Evolutionary conservation across 1,284 basidiomycete species (phyloP).

Genomic region (Cystobasidium sp.): DNA sequence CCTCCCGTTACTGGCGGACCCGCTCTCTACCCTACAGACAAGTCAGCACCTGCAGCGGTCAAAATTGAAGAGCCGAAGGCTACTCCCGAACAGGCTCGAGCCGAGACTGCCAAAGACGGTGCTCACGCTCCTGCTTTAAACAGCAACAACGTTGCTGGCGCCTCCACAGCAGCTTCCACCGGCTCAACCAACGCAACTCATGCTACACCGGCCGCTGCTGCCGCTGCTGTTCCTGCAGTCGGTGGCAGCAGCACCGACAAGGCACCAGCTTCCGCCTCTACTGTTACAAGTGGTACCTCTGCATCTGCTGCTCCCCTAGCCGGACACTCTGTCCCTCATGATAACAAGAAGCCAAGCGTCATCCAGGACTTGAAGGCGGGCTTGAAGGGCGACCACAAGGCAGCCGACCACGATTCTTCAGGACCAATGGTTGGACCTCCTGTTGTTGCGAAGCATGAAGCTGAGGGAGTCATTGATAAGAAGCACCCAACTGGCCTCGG

Average conservation of each 20-base stretch:
- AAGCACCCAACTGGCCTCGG: constrained; percentile 3
- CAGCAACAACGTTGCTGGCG: not conserved
- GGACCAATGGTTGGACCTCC: constrained; percentile 4
- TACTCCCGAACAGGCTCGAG: not conserved
- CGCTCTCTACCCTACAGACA: constrained; percentile 14
- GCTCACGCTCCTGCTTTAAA: constrained; percentile 22
- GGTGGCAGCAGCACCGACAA: not conserved
- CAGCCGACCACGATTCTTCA: not conserved
- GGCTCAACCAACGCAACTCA: not conserved
- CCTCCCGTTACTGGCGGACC: constrained; percentile 22
- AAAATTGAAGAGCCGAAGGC: constrained; percentile 13
- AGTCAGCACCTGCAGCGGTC: constrained; percentile 2
- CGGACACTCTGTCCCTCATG: not conserved
- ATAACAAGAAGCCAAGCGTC: constrained; percentile 16
- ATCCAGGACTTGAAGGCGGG: constrained; percentile 20
- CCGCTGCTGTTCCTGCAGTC: not conserved
- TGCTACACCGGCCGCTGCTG: constrained; percentile 1
- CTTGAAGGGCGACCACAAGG: not conserved
- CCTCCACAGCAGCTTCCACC: constrained; percentile 16
- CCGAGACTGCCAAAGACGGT: constrained; percentile 1
- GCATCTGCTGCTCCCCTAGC: not conserved
- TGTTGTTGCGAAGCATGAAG: constrained; percentile 15
- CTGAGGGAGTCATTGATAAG: constrained; percentile 1
- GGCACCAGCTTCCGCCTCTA: not conserved
- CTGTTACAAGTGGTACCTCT: not conserved